Conservation (phyloP, 2,329 filamentous ascomycete species). For the Aspergillus sp. region DNA sequence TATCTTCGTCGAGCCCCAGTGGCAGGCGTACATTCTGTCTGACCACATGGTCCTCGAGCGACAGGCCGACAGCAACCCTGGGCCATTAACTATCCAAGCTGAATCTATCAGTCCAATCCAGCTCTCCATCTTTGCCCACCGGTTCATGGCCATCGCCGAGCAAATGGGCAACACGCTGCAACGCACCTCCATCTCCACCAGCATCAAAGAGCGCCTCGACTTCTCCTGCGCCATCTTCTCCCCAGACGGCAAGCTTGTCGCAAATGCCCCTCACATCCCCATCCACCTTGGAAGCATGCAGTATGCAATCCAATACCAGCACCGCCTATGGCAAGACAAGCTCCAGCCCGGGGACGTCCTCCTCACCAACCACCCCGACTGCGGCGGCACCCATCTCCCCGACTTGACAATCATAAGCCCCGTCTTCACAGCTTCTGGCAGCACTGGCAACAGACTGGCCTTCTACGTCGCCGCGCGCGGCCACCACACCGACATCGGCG, state of each 20-base stretch:
- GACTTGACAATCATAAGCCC: constrained; percentile 82
- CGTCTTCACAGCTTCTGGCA: constrained; percentile 53
- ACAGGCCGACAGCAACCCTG: too few relatives aligned
- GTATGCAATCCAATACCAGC: constrained; percentile 75
- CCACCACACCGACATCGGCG: constrained; percentile 82
- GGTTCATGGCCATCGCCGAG: constrained; percentile 62
- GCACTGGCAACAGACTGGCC: constrained; percentile 61
- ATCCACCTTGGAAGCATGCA: constrained; percentile 82
- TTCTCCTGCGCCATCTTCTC: constrained; percentile 83
- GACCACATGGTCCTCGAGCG: constrained; percentile 84
- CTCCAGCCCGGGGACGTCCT: constrained; percentile 77
- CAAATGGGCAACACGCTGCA: constrained; percentile 61
- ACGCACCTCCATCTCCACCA: constrained; percentile 58
- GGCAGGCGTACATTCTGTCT: constrained; percentile 73
- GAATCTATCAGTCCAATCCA: constrained; percentile 46
- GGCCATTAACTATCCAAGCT: constrained; percentile 27
- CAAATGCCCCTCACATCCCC: constrained; percentile 71
- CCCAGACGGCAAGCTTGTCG: constrained; percentile 62
- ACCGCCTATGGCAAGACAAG: constrained; percentile 76
- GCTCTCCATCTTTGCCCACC: constrained; percentile 55
- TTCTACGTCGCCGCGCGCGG: constrained; percentile 81
- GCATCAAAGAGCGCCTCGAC: constrained; percentile 83
- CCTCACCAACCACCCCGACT: constrained; percentile 81
- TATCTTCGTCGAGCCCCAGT: constrained; percentile 79
- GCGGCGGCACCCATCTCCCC: constrained; percentile 77